Percentiles rank a stretch among this genome's conserved stretches.
phyloP scores from a whole-genome alignment of 306 rosid species.

The Begonia fuchsioides region DNA sequence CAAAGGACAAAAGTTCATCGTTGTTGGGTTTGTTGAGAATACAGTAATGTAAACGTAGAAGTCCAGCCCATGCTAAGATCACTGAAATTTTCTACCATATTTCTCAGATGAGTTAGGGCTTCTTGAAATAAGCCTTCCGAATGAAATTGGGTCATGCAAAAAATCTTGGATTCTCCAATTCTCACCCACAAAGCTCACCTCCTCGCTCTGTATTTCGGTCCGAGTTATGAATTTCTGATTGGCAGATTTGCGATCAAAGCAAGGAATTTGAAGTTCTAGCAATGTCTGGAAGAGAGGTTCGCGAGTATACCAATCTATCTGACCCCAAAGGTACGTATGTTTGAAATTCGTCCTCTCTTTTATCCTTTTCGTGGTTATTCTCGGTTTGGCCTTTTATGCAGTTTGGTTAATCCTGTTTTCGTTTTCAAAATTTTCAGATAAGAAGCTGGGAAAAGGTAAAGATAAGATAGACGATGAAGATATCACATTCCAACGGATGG shows the following conservation, averaged over 20 bases:
- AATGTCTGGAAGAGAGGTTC: constrained; percentile 98
- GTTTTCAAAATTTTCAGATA: constrained; percentile 32
- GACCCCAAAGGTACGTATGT: constrained; percentile 77
- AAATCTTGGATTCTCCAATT: too few relatives aligned
- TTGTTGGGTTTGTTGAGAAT: too few relatives aligned
- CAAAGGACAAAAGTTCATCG: too few relatives aligned
- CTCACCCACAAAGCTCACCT: too few relatives aligned
- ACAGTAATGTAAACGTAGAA: too few relatives aligned
- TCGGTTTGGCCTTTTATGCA: neutral
- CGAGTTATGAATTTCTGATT: too few relatives aligned
- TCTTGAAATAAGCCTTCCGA: too few relatives aligned
- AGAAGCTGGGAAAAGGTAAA: constrained; percentile 86
- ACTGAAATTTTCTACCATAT: too few relatives aligned
- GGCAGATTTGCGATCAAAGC: neutral
- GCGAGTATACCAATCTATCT: constrained; percentile 94
- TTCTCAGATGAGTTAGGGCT: too few relatives aligned
- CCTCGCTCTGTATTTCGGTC: too few relatives aligned
- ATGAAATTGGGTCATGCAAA: too few relatives aligned
- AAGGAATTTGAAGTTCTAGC: neutral
- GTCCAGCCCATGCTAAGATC: too few relatives aligned
- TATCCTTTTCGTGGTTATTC: neutral
- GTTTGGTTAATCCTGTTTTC: neutral
- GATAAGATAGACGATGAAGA: constrained; percentile 96
- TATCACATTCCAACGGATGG: constrained; percentile 94
- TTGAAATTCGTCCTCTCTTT: neutral